A percentile compares a stretch with the other conserved stretches of the same genome.
phyloP scores from a whole-genome alignment of 352 stramenopile species.

The Phytophthora citricola region DNA sequence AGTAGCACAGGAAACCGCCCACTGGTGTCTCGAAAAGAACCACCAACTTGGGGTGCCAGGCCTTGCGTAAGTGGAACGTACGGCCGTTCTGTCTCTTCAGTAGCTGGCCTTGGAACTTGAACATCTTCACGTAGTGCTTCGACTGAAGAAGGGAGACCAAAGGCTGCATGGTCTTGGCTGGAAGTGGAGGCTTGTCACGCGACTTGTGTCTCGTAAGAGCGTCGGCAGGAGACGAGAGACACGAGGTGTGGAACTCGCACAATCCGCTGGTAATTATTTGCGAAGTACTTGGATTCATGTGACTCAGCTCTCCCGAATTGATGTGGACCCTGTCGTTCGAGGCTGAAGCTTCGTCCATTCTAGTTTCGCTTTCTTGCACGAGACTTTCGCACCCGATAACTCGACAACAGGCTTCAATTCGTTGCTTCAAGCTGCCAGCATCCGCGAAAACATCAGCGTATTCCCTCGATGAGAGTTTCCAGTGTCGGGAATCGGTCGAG shows the following conservation, averaged over 20 bases:
- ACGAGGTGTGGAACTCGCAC: constrained; percentile 43
- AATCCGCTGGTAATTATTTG: constrained; percentile 23
- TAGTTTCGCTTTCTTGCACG: constrained; percentile 16
- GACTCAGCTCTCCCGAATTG: constrained; percentile 20
- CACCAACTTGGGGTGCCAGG: constrained; percentile 63
- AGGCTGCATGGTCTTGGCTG: constrained; percentile 18
- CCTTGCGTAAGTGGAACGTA: constrained; percentile 69
- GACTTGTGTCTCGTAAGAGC: constrained; percentile 43
- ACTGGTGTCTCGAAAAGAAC: constrained; percentile 69
- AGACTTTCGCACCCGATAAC: constrained; percentile 56
- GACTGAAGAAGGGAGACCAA: constrained; percentile 44
- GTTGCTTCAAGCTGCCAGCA: constrained; percentile 43
- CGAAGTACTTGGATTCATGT: constrained; percentile 21
- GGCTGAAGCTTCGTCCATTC: constrained; percentile 22
- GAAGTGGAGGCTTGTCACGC: constrained; percentile 33
- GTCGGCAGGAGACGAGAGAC: constrained; percentile 26
- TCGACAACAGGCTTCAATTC: constrained; percentile 52
- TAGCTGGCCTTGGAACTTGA: constrained; percentile 67
- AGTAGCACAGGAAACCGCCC: constrained; percentile 76
- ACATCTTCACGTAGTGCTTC: constrained; percentile 54
- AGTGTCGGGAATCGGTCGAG: neutral
- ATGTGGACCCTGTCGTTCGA: constrained; percentile 35
- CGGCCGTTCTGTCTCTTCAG: constrained; percentile 50
- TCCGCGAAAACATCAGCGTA: constrained; percentile 51
- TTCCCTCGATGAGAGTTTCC: constrained; percentile 18